These are phyloP conservation scores for Xenoacremonium recifei DNA, from an alignment of 2,329 filamentous ascomycete genomes.

Conservation along the genomic window DNA sequence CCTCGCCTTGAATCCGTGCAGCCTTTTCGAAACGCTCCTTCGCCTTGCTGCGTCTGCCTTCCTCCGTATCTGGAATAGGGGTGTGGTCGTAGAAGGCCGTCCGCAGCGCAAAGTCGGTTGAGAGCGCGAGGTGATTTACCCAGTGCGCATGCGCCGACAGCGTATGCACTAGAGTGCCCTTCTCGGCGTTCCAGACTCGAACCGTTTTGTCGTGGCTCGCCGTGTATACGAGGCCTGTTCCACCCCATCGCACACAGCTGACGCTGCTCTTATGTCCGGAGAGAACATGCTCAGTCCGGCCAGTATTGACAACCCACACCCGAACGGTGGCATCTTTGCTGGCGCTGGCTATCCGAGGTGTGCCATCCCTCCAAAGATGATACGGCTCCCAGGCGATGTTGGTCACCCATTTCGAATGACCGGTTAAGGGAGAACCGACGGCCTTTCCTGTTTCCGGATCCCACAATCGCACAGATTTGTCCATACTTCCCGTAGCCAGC, in stretches of 20 bases:
- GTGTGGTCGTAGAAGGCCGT: conserved; percentile 87
- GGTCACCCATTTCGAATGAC: conserved; percentile 87
- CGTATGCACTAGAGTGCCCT: conserved; percentile 77
- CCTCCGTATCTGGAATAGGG: conserved; percentile 62
- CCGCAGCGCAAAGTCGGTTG: conserved; percentile 84
- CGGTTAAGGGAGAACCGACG: conserved; percentile 65
- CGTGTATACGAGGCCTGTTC: conserved; percentile 80
- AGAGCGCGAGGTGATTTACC: conserved; percentile 93
- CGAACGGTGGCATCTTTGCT: conserved; percentile 88
- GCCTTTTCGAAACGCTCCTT: conserved; percentile 83
- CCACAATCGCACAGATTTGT: conserved; percentile 89
- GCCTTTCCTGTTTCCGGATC: conserved; percentile 77
- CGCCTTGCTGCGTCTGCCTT: conserved; percentile 72
- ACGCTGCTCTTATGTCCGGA: conserved; percentile 88
- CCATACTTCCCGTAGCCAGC: conserved; percentile 89
- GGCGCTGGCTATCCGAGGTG: conserved; percentile 77
- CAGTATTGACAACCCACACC: conserved; percentile 80
- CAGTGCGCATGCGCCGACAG: conserved; percentile 85
- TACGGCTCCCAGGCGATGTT: conserved; percentile 92
- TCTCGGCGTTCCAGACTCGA: conserved; percentile 81
- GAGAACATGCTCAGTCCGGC: conserved; percentile 76
- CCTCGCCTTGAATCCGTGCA: conserved; percentile 69
- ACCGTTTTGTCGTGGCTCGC: conserved; percentile 89
- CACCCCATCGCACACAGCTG: conserved; percentile 91
- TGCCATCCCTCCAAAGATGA: conserved; percentile 73